phyloP scores from a whole-genome alignment of 1,284 basidiomycete genomes.

The Trichosporon faecale region DNA sequence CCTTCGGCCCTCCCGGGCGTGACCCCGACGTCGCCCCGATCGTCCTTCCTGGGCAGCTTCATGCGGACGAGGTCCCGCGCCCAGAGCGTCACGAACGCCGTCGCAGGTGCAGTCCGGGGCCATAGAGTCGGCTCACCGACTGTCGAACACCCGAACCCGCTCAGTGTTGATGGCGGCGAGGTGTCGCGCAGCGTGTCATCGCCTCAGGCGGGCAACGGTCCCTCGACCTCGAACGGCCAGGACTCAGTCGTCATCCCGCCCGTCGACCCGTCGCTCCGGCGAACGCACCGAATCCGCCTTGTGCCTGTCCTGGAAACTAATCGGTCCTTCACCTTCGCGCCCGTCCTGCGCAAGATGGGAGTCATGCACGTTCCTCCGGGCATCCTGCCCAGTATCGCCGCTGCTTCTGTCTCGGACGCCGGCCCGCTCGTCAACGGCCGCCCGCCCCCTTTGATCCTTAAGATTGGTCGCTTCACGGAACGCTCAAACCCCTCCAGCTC shows the following conservation, averaged over 20 bases:
- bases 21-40: slow-evolving; percentile 44
- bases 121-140: slow-evolving; percentile 26
- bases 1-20: slow-evolving; percentile 10
- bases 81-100: slow-evolving; percentile 37
- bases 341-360: slow-evolving; percentile 71
- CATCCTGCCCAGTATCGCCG: slow-evolving; percentile 35
- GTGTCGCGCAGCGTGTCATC: slow-evolving; percentile 45
- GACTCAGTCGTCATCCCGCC: slow-evolving; percentile 18
- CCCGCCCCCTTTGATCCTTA: slow-evolving; percentile 60
- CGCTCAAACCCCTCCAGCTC: slow-evolving; percentile 15
- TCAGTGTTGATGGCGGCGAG: slow-evolving; percentile 23
- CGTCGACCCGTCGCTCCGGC: slow-evolving; percentile 19
- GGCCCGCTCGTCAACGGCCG: slow-evolving; percentile 52
- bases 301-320: slow-evolving; percentile 91
- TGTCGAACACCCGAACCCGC: slow-evolving; percentile 28
- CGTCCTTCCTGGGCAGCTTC: slow-evolving; percentile 47
- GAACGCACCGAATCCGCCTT: slow-evolving; percentile 63
- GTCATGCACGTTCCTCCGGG: slow-evolving; percentile 57
- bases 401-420: slow-evolving; percentile 27
- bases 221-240: not conserved
- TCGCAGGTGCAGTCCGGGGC: slow-evolving; percentile 24
- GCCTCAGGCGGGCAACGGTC: slow-evolving; percentile 19
- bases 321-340: slow-evolving; percentile 86
- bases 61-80: slow-evolving; percentile 47
- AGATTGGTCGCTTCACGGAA: slow-evolving; percentile 90